These are phyloP conservation scores for Penicillium ucsense DNA, from an alignment of 495 filamentous ascomycete species.

Conservation along the genomic window DNA sequence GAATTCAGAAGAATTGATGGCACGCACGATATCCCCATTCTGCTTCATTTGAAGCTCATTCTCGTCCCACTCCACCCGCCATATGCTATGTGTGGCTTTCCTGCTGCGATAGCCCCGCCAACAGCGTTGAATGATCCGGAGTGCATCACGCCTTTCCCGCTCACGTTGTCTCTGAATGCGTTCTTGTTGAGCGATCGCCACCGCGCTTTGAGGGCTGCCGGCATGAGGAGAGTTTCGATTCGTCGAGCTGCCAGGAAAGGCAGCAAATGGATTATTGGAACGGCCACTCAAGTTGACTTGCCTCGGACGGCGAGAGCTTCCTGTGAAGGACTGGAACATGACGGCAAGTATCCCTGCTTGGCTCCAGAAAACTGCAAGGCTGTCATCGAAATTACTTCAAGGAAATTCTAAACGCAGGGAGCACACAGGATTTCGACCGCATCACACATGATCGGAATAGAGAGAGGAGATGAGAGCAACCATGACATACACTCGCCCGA, in stretches of 20 bases:
- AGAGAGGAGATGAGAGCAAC: conserved; percentile 13
- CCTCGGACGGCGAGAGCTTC: conserved; percentile 70
- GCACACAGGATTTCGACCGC: conserved; percentile 12
- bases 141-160: conserved; percentile 65
- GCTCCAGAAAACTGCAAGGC: conserved; percentile 3
- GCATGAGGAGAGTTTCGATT: conserved; percentile 30
- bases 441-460: conserved; percentile 15
- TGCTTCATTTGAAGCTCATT: conserved; percentile 16
- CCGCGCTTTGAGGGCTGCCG: conserved; percentile 59
- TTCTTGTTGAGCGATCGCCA: conserved; percentile 79
- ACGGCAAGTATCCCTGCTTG: conserved; percentile 6
- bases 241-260: conserved; percentile 27
- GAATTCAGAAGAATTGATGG: neutral
- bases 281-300: conserved; percentile 93
- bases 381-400: neutral
- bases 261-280: conserved; percentile 63
- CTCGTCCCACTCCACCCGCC: conserved; percentile 62
- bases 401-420: conserved; percentile 8
- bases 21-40: conserved; percentile 5
- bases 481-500: conserved; percentile 22
- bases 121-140: conserved; percentile 62
- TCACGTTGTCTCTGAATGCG: conserved; percentile 72
- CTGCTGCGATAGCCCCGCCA: conserved; percentile 75
- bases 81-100: conserved; percentile 42
- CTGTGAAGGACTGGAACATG: conserved; percentile 91